A percentile compares a stretch with the other conserved stretches of the same genome.
phyloP scores from a whole-genome alignment of 2,329 filamentous ascomycete genomes.

The Penicillium sclerotigenum region DNA sequence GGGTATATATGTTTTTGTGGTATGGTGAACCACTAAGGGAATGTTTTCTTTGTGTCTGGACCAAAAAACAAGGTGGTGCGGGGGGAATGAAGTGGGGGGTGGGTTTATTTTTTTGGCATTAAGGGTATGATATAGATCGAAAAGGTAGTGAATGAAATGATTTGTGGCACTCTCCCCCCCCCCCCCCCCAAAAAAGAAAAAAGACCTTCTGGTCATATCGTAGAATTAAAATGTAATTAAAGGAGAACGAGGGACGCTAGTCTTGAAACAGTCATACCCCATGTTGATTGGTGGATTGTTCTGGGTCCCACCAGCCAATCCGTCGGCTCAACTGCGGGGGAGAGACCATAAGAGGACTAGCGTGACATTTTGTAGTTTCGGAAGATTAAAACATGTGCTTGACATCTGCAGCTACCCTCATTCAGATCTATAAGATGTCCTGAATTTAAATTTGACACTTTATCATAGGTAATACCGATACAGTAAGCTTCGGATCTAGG shows the following conservation, averaged over 20 bases:
- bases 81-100: no score
- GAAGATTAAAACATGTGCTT: background rate
- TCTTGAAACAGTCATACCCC: background rate
- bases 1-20: no score
- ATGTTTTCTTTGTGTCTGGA: no score
- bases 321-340: slow-evolving; percentile 2
- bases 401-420: background rate
- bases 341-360: background rate
- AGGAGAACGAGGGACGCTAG: background rate
- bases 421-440: background rate
- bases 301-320: background rate
- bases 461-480: background rate
- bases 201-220: no score
- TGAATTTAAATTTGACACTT: background rate
- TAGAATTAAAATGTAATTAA: no score
- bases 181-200: background rate
- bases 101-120: no score
- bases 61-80: no score
- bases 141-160: no score
- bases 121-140: no score
- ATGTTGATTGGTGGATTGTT: background rate
- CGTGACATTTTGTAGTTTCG: background rate
- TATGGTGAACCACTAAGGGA: no score
- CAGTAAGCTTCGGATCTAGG: background rate
- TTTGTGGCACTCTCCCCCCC: no score